phyloP scores from a whole-genome alignment of 2,329 filamentous ascomycete species.

The Lachnellula hyalina region DNA sequence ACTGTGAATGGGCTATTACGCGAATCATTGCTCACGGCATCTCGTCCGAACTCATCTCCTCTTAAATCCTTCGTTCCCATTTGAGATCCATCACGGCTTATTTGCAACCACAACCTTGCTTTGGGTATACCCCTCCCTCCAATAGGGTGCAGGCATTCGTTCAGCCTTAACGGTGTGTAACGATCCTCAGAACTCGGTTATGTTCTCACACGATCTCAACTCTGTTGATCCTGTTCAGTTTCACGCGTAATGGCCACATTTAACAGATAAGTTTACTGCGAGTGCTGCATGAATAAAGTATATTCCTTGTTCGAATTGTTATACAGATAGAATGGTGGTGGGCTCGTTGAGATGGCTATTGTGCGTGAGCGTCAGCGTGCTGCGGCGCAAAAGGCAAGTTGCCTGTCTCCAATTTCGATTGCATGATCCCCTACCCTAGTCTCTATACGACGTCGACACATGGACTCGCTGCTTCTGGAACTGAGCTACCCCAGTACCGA shows the following conservation, averaged over 20 bases:
- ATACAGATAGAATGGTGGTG: too few relatives aligned
- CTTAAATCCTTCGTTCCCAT: background rate
- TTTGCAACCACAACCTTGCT: background rate
- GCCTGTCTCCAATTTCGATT: background rate
- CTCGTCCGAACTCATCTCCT: background rate
- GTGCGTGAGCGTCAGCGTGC: too few relatives aligned
- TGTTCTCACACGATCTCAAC: background rate
- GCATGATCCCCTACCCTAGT: background rate
- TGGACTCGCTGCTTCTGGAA: background rate
- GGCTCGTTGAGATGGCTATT: background rate
- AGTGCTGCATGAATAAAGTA: background rate
- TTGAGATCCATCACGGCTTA: background rate
- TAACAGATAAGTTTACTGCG: background rate
- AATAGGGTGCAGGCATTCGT: background rate
- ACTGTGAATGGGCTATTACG: background rate
- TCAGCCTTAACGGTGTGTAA: background rate
- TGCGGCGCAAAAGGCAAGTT: background rate
- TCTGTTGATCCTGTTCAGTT: background rate
- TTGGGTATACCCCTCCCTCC: background rate
- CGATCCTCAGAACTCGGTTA: background rate
- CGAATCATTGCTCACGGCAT: background rate
- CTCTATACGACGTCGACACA: background rate
- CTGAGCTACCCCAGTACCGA: background rate
- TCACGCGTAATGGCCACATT: background rate
- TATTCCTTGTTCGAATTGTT: too few relatives aligned